Evolutionary conservation across 805 yeast species (phyloP).

Genomic region (Myxozyma mucilagina): DNA sequence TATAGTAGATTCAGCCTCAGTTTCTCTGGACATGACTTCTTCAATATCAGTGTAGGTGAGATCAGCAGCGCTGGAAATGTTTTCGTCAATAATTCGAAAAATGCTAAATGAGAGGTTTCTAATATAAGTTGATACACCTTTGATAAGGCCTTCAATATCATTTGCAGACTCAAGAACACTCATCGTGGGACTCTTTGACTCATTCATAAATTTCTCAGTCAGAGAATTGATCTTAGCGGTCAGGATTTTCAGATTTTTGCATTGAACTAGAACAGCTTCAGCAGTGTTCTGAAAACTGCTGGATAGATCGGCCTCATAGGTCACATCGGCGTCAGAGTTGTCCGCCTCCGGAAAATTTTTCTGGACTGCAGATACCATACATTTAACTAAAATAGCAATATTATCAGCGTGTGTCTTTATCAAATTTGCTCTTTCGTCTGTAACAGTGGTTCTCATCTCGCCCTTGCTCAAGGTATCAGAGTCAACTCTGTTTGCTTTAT

Average conservation of each 20-base stretch:
- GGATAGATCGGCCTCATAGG: conserved; percentile 12
- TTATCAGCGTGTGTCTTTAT: neutral
- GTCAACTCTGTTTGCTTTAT: neutral
- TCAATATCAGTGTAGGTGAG: conserved; percentile 11
- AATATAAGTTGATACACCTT: neutral
- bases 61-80: neutral
- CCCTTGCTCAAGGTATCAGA: neutral
- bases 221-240: neutral
- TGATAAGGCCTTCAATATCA: neutral
- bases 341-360: neutral
- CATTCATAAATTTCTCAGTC: neutral
- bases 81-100: neutral
- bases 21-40: conserved; percentile 11
- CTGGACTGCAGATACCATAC: neutral
- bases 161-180: neutral
- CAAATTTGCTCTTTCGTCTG: neutral
- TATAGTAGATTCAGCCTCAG: neutral
- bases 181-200: conserved; percentile 4
- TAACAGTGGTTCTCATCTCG: neutral
- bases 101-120: conserved; percentile 9
- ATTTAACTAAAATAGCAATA: neutral
- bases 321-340: neutral
- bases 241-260: conserved; percentile 9
- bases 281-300: conserved; percentile 2
- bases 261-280: conserved; percentile 2